These are phyloP conservation scores for Monosporozyma aerobia DNA, from an alignment of 805 yeast species.

Conservation along the genomic window DNA sequence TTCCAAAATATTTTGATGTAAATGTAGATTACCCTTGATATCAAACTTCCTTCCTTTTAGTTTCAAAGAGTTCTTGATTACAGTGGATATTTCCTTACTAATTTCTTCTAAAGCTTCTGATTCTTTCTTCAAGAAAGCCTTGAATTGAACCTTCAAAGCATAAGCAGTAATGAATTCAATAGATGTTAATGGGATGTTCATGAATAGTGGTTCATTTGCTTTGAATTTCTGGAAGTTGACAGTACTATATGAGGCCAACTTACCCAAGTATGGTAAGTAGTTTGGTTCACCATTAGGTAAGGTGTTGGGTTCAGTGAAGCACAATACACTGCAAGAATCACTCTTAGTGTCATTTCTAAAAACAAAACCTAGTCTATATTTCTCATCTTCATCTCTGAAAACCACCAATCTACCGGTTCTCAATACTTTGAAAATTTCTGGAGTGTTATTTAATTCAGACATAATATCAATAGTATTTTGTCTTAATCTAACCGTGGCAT, in stretches of 20 bases:
- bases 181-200: slow-evolving; percentile 20
- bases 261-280: slow-evolving; percentile 30
- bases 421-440: slow-evolving; percentile 40
- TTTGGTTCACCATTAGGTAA: slow-evolving; percentile 24
- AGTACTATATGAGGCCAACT: slow-evolving; percentile 20
- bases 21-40: slow-evolving; percentile 24
- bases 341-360: slow-evolving; percentile 30
- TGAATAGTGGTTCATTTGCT: slow-evolving; percentile 28
- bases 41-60: slow-evolving; percentile 22
- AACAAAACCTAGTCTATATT: slow-evolving; percentile 41
- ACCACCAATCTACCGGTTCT: slow-evolving; percentile 49
- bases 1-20: slow-evolving; percentile 23
- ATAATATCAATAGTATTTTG: slow-evolving; percentile 38
- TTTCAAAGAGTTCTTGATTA: slow-evolving; percentile 17
- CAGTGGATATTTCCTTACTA: slow-evolving; percentile 16
- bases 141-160: slow-evolving; percentile 19
- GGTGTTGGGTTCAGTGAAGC: slow-evolving; percentile 27
- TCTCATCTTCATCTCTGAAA: slow-evolving; percentile 40
- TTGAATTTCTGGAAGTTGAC: slow-evolving; percentile 20
- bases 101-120: slow-evolving; percentile 18
- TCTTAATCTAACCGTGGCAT: slow-evolving; percentile 39
- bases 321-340: slow-evolving; percentile 20
- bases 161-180: slow-evolving; percentile 26
- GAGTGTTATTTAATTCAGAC: slow-evolving; percentile 37
- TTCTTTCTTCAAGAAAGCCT: slow-evolving; percentile 22